Evolutionary conservation across 805 yeast species (phyloP).

Genomic region (Metschnikowia similis): DNA sequence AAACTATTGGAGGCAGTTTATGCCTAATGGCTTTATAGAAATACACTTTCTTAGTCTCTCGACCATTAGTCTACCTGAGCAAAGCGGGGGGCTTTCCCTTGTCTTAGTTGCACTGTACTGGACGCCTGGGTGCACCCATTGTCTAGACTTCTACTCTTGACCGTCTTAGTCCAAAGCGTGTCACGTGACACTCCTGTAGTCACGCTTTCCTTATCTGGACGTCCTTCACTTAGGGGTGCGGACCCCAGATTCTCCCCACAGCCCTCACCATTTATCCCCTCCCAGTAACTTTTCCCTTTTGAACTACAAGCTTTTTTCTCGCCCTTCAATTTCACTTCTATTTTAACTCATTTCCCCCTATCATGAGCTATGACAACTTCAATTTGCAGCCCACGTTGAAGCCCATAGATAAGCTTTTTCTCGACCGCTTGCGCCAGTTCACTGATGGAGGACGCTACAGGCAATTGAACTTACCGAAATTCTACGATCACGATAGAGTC

Average conservation of each 20-base stretch:
- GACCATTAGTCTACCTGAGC: no score
- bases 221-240: slow-evolving; percentile 2
- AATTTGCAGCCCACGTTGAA: slow-evolving; percentile 60
- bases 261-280: not conserved
- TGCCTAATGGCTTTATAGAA: not conserved
- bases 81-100: no score
- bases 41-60: not conserved
- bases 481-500: slow-evolving; percentile 60
- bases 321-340: not conserved
- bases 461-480: slow-evolving; percentile 72
- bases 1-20: not conserved
- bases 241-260: slow-evolving; percentile 3
- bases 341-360: not conserved
- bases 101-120: no score
- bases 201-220: slow-evolving; percentile 1
- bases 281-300: not conserved
- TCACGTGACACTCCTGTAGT: not conserved
- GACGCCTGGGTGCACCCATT: not conserved
- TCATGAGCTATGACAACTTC: slow-evolving; percentile 17
- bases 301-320: not conserved
- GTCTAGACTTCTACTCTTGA: not conserved
- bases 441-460: slow-evolving; percentile 74
- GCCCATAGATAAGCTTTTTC: slow-evolving; percentile 71
- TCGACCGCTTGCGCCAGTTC: slow-evolving; percentile 71
- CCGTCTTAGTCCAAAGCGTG: not conserved